Percentiles rank a stretch among this genome's conserved stretches.
Conservation (phyloP, 768 basidiomycete species). For the Psilocybe subaeruginosa region DNA sequence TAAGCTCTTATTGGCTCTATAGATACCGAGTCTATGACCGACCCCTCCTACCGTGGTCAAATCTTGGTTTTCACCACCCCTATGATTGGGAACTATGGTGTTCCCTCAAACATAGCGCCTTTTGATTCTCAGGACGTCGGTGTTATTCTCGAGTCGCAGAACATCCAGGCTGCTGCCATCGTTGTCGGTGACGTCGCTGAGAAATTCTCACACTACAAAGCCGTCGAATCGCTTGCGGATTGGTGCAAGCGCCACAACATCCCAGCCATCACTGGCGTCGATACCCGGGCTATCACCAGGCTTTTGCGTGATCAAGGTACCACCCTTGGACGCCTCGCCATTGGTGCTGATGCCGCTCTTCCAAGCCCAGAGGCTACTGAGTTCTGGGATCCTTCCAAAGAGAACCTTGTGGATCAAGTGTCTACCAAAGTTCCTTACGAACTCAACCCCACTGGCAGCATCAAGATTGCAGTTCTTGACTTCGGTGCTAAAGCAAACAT, state of each 20-base stretch:
- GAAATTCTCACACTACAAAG: conserved; percentile 92
- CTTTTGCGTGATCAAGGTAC: conserved; percentile 96
- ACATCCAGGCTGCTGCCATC: conserved; percentile 90
- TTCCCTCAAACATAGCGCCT: conserved; percentile 79
- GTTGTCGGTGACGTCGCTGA: conserved; percentile 95
- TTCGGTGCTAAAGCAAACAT: conserved; percentile 99
- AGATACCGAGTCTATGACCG: conserved; percentile 99
- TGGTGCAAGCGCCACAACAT: conserved; percentile 93
- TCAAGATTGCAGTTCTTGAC: conserved; percentile 94
- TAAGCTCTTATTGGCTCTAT: conserved; percentile 9
- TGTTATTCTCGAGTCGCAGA: conserved; percentile 84
- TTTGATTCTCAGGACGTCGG: conserved; percentile 79
- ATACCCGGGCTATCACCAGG: conserved; percentile 94
- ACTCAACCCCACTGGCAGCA: conserved; percentile 84
- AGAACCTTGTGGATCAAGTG: conserved; percentile 93
- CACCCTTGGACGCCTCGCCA: conserved; percentile 87
- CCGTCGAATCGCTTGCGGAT: conserved; percentile 88
- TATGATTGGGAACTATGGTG: conserved; percentile 98
- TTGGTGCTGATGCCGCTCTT: conserved; percentile 71
- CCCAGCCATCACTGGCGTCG: conserved; percentile 95
- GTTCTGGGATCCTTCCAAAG: conserved; percentile 91
- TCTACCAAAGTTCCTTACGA: conserved; percentile 86
- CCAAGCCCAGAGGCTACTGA: conserved; percentile 65
- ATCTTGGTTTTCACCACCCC: conserved; percentile 99
- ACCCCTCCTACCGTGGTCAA: conserved; percentile 97